Evolutionary conservation across 768 basidiomycete genomes (phyloP).

Genomic region (Hygrophoropsis aurantiaca): DNA sequence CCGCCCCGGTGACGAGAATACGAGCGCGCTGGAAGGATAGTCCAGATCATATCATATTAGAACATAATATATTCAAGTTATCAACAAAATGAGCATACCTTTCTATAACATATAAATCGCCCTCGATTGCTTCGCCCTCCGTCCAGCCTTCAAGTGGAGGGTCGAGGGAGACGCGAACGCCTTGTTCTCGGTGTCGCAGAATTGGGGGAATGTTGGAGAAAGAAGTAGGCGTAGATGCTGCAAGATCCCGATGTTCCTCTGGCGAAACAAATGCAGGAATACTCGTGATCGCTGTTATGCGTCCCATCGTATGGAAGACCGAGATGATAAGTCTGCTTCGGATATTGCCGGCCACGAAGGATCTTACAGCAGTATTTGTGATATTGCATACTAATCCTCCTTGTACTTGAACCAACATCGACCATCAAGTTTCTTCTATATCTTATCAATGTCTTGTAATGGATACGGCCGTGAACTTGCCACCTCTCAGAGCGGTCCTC

Average conservation of each 20-base stretch:
- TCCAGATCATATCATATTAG: conserved; percentile 5
- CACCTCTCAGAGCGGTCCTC: too few relatives aligned
- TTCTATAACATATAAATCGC: conserved; percentile 83
- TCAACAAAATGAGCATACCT: conserved; percentile 48
- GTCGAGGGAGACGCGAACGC: conserved; percentile 67
- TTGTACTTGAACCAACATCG: too few relatives aligned
- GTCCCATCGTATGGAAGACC: conserved; percentile 9
- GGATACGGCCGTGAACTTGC: too few relatives aligned
- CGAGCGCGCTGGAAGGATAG: conserved; percentile 54
- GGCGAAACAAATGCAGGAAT: conserved; percentile 48
- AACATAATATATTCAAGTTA: neutral
- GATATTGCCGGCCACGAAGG: neutral
- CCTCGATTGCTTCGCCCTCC: conserved; percentile 49
- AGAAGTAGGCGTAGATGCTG: conserved; percentile 79
- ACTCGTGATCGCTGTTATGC: conserved; percentile 34
- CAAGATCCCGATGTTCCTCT: conserved; percentile 67
- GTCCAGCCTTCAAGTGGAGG: conserved; percentile 66
- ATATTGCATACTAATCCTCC: too few relatives aligned
- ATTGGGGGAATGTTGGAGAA: conserved; percentile 86
- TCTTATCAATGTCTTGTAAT: too few relatives aligned
- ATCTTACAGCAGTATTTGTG: neutral
- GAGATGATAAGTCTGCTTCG: neutral
- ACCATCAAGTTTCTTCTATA: too few relatives aligned
- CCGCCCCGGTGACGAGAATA: conserved; percentile 65
- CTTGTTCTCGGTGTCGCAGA: conserved; percentile 69